Evolutionary conservation across 228 moss, liverwort and hornwort species (phyloP).

Genomic region (Sphagnum fallax): DNA sequence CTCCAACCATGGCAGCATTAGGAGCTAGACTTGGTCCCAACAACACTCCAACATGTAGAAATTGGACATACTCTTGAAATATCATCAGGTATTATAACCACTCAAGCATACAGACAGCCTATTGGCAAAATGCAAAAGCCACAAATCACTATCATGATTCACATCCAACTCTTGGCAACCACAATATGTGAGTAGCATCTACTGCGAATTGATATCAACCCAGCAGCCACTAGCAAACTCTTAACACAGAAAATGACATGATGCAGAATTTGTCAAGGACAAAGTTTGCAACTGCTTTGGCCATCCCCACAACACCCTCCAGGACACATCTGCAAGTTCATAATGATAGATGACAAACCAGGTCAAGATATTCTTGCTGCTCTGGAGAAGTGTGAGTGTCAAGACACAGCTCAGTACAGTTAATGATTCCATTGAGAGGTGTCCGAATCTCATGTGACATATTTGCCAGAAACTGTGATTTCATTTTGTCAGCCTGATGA

Average conservation of each 20-base stretch:
- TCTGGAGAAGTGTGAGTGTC: slow-evolving; percentile 62
- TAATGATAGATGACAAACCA: slow-evolving; percentile 16
- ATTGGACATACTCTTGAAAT: neutral
- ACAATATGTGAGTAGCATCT: neutral
- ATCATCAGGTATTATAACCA: neutral
- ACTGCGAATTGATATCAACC: too few relatives aligned
- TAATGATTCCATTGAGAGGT: slow-evolving; percentile 67
- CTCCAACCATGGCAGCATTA: neutral
- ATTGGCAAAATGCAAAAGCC: too few relatives aligned
- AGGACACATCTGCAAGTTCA: neutral
- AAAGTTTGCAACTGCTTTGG: too few relatives aligned
- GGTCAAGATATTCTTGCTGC: slow-evolving; percentile 69
- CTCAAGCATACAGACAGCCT: too few relatives aligned
- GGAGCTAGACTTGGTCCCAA: neutral
- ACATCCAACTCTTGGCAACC: neutral
- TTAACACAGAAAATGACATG: too few relatives aligned
- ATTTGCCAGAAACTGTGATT: slow-evolving; percentile 69
- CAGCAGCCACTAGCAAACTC: too few relatives aligned
- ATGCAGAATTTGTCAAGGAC: too few relatives aligned
- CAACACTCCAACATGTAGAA: neutral
- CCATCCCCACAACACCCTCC: neutral
- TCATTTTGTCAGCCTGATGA: slow-evolving; percentile 51
- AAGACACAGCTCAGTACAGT: slow-evolving; percentile 58
- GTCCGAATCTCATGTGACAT: slow-evolving; percentile 80
- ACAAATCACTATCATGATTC: too few relatives aligned